A percentile compares a stretch with the other conserved stretches of the same genome.
phyloP scores from a whole-genome alignment of 192 early-diverging fungal species.

The Backusella liffmaniae region DNA sequence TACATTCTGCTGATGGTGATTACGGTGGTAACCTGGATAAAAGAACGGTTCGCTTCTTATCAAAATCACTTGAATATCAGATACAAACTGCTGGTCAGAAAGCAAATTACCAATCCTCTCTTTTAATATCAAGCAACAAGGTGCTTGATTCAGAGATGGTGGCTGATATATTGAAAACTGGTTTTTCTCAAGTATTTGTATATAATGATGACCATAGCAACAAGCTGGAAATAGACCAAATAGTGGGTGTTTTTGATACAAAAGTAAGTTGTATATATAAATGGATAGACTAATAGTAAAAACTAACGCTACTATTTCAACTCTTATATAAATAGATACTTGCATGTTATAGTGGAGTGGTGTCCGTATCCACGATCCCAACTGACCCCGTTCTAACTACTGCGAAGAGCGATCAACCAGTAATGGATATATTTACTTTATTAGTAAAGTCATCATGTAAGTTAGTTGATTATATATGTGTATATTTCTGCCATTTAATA shows the following conservation, averaged over 20 bases:
- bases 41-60: background rate
- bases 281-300: background rate
- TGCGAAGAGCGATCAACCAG: background rate
- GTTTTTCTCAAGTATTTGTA: background rate
- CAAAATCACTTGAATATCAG: background rate
- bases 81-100: background rate
- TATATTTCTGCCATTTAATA: background rate
- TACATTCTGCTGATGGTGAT: background rate
- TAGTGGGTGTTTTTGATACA: background rate
- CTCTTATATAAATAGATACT: background rate
- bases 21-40: background rate
- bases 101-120: background rate
- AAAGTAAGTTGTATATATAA: background rate
- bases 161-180: background rate
- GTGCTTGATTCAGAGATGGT: background rate
- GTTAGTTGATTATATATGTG: background rate
- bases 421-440: background rate
- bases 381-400: background rate
- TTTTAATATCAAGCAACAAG: background rate
- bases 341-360: background rate
- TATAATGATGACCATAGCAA: background rate
- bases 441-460: conserved; percentile 13
- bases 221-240: background rate
- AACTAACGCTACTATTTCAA: background rate
- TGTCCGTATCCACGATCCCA: background rate